Evolutionary conservation across 2,329 filamentous ascomycete genomes (phyloP), one percentile per base, ranked within the genome.

Genomic region (Aspergillus luchuensis): DNA sequence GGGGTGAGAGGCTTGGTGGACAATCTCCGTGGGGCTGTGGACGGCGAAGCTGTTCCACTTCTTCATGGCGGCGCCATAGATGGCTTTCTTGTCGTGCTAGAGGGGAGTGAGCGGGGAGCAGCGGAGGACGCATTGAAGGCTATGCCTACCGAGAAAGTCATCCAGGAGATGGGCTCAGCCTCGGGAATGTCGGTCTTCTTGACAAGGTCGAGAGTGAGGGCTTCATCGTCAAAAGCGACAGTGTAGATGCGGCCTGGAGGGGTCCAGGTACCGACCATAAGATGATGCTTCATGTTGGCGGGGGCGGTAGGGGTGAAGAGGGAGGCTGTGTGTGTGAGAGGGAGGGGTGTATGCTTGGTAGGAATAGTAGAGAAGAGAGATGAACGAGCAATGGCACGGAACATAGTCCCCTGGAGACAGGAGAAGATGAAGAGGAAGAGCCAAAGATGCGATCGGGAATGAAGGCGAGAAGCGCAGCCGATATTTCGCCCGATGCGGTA

Each of bases 261-360:
- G 63, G 91, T 94, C 91, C 92, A 96, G 58, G 92, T 96, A 64
- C 92, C 92, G 72, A 94, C 87, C 90, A 96, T 95, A 74, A 96
- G 83, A 80, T 96, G 91, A 76, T 96, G 92, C 73, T 91, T 88
- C 89, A 94, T 94, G 63, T 75, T 84, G 64, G 60, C 30, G 57
- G 56, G 17, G 17, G 53, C 25, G 41, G 53, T 45, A 8, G 53
- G 25, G 4, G 53, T 56, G 30, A 56, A 47, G 25, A 43, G 23
- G 39, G 53, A 45, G n/a, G 51, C 51, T 15, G 38, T 17, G 11
- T 8, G 47, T 5, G 8, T 13, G 25, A 17, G 17, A 28, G 25
- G 4, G 15, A 15, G 23, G 28, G n/a, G 1, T 1, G 13, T 1
- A 3, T 10, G 4, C 3, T 21, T 10, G 25, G 25, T 7, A 28